Evolutionary conservation across 331 rosid genomes (phyloP), one percentile per base, ranked within the genome.

Genomic region (Stylosanthes scabra): DNA sequence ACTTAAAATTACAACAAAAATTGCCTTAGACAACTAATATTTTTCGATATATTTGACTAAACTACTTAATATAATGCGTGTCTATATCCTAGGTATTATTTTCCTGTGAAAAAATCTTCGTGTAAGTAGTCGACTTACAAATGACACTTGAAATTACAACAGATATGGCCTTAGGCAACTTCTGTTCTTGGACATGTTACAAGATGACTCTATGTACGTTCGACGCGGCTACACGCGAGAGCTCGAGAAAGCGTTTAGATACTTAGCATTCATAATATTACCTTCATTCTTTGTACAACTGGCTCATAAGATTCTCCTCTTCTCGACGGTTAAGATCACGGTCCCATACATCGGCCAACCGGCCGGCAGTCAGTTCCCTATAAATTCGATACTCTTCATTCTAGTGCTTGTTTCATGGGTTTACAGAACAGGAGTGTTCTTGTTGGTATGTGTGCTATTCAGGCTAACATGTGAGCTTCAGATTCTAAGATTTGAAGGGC

Each of bases 401-500:
- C 66, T 87, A 6, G 76, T 82, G 9, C 42, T 91, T 76, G 71
- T 67, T 11, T 87, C 95, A 2, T 91, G 97, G 97, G 75, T 89
- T 3, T 89, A 91, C 44, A 49, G 96, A 67, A 87, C 88, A 0
- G 95, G 92, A 28, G 84, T 85, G 71, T 89, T 91, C 84, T 42
- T 91, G 80, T 70, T 89, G 20, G 95, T 83, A 4, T 91, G 97
- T 3, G 88, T 87, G 12, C 50, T 91, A 46, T 89, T 91, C 14
- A 77, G 87, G 78, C 74, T 89, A 2, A 89, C 97, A 0, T 89
- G 97, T 20, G 91, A 91, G 79, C 91, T 91, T 45, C 96, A 91
- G 62, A 89, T 89, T 0, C 88, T 84, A 5, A 63, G 97, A 68
- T 83, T 87, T 15, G 84, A 91, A 83, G 93, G 96, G 56, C 67